Evolutionary conservation across 331 rosid genomes (phyloP), one percentile per base, ranked within the genome.

Genomic region (Saraca asoca): DNA sequence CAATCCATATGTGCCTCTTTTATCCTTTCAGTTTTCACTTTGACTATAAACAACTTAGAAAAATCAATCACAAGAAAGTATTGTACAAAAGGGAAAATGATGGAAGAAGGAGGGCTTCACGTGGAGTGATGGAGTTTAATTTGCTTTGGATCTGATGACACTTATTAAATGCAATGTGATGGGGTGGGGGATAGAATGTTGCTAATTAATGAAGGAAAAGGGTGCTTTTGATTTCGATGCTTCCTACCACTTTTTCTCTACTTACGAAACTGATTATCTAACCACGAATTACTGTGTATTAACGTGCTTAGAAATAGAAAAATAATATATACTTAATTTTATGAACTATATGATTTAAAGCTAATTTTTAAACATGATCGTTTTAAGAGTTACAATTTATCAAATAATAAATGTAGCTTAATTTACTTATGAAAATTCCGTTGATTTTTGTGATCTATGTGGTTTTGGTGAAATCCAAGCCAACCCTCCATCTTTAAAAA

Each of bases 81-180:
- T 9, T 12, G 45, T 6, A 12, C 16, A 24, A 17, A 5, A 49
- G 24, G 1, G 42, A 66, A 34, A 68, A 70, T 68, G 73, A 68
- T 68, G 78, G 57, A 33, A 73, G 56, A 18, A 52, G 66, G 9
- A 53, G 82, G 63, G 19, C 17, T 56, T 82, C 91, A 87, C 87
- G 87, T 89, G 96, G 58, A 69, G 31, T 50, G 62, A 66, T 72
- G 71, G 66, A 59, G 72, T 69, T 81, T 50, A 64, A 59, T 58
- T 79, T 75, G 86, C 83, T 75, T 87, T 70, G 95, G 95, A 89
- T 89, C 96, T 87, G 96, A 51, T 55, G 88, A 83, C 67, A 48
- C 0, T 58, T 24, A 62, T 58, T 8, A 39, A 72, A 41, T 70
- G 19, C 8, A 54, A 11, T 66, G 58, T 10, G 49, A 34, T n/a